phyloP scores from a whole-genome alignment of 129 eudicot species.

The Scalesia atractyloides region DNA sequence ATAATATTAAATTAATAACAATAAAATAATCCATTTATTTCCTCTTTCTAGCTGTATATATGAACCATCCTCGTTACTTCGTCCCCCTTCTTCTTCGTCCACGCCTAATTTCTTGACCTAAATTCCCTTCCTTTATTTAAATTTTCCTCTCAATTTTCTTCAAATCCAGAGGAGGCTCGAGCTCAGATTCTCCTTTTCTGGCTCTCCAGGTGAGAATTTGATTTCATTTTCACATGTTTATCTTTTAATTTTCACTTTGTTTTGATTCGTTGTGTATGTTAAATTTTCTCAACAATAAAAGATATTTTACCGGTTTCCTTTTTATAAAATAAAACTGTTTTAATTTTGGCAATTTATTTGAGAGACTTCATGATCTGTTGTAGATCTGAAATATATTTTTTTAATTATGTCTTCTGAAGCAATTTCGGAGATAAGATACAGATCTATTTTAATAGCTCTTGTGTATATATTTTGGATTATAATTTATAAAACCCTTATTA shows the following conservation, averaged over 20 bases:
- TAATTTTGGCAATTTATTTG: not conserved
- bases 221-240: not conserved
- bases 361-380: not conserved
- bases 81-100: conserved; percentile 34
- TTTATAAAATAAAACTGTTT: not conserved
- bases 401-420: not conserved
- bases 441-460: not conserved
- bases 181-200: conserved; percentile 16
- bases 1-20: not conserved
- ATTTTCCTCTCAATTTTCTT: not conserved
- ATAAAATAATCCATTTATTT: not conserved
- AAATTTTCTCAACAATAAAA: not conserved
- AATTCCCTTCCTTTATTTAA: conserved; percentile 8
- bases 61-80: conserved; percentile 24
- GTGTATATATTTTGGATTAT: conserved; percentile 14
- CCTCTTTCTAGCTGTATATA: conserved; percentile 37
- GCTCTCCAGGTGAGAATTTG: conserved; percentile 13
- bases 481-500: too few relatives aligned
- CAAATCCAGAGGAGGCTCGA: conserved; percentile 12
- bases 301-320: not conserved
- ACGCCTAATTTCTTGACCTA: conserved; percentile 40
- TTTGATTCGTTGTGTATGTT: not conserved
- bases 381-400: not conserved
- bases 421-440: not conserved
- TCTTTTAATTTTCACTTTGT: not conserved